These are phyloP conservation scores for Blastobotrys serpentis DNA, from an alignment of 1,139 yeast genomes.

Conservation along the genomic window DNA sequence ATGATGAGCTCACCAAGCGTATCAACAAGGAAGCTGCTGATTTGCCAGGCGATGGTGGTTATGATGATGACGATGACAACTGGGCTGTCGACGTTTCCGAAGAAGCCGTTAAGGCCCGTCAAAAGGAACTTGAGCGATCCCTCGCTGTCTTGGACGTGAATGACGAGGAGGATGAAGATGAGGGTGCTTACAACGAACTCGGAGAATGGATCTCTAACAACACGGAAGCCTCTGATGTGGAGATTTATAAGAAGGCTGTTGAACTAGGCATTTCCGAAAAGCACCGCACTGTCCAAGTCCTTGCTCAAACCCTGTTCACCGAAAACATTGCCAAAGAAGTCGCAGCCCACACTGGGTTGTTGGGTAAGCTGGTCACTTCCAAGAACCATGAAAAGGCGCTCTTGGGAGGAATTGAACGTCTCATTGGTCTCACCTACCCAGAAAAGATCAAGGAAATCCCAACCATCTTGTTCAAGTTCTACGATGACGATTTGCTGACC, in stretches of 20 bases:
- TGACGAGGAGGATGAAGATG: conserved; percentile 41
- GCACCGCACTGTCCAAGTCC: conserved; percentile 81
- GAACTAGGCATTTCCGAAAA: conserved; percentile 73
- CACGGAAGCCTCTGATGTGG: conserved; percentile 74
- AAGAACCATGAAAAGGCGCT: conserved; percentile 78
- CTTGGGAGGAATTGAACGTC: conserved; percentile 94
- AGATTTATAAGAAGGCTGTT: conserved; percentile 83
- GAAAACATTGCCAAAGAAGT: conserved; percentile 74
- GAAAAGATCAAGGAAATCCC: conserved; percentile 74
- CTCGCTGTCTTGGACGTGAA: conserved; percentile 44
- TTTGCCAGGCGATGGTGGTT: conserved; percentile 46
- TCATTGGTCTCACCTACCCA: conserved; percentile 79
- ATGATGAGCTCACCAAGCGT: conserved; percentile 74
- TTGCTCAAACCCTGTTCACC: conserved; percentile 87
- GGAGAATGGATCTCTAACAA: conserved; percentile 87
- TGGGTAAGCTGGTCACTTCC: conserved; percentile 66
- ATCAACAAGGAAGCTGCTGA: conserved; percentile 76
- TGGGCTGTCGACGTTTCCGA: conserved; percentile 99
- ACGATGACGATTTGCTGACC: conserved; percentile 77
- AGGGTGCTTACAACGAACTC: conserved; percentile 58
- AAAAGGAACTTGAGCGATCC: conserved; percentile 72
- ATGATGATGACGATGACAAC: conserved; percentile 65
- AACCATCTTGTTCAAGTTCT: conserved; percentile 74
- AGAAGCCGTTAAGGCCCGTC: conserved; percentile 94
- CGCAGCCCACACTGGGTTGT: conserved; percentile 74